These are phyloP conservation scores for Auricularia heimuer DNA, from an alignment of 768 basidiomycete species.

Conservation along the genomic window DNA sequence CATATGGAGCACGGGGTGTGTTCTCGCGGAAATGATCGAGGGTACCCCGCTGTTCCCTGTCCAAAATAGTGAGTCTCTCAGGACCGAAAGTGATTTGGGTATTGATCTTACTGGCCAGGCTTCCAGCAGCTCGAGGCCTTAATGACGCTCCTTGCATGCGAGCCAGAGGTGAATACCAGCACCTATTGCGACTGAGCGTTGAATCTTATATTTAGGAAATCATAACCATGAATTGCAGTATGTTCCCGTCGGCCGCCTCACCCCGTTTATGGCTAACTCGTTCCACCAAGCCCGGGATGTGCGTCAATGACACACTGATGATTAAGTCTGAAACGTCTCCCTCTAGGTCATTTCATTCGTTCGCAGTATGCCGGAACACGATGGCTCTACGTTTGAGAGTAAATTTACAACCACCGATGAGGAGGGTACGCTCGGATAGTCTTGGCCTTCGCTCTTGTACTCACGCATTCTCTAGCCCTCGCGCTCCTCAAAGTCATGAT, in stretches of 20 bases:
- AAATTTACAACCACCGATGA: not conserved
- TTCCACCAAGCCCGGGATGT: not conserved
- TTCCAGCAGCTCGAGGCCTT: not conserved
- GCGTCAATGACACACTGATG: not conserved
- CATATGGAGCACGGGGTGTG: conserved; percentile 6
- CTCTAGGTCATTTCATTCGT: not conserved
- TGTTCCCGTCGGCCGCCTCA: not conserved
- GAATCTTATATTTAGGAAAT: not conserved
- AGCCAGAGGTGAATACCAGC: not conserved
- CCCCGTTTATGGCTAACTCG: not conserved
- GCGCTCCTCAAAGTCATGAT: not conserved
- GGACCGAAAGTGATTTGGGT: not conserved
- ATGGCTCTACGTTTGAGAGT: not conserved
- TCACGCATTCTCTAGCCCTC: not conserved
- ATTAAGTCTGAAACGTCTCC: not conserved
- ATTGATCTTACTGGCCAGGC: not conserved
- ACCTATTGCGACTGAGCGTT: not conserved
- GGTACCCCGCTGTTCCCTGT: conserved; percentile 36
- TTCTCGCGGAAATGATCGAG: conserved; percentile 30
- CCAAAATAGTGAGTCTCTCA: conserved; percentile 26
- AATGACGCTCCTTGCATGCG: not conserved
- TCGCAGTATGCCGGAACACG: not conserved
- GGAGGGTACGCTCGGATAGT: not conserved
- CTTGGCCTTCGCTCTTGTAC: not conserved
- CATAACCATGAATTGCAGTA: conserved; percentile 3